Base-by-base conservation (phyloP, 192 early-diverging fungal genomes). In the Cladochytrium replicatum region DNA sequence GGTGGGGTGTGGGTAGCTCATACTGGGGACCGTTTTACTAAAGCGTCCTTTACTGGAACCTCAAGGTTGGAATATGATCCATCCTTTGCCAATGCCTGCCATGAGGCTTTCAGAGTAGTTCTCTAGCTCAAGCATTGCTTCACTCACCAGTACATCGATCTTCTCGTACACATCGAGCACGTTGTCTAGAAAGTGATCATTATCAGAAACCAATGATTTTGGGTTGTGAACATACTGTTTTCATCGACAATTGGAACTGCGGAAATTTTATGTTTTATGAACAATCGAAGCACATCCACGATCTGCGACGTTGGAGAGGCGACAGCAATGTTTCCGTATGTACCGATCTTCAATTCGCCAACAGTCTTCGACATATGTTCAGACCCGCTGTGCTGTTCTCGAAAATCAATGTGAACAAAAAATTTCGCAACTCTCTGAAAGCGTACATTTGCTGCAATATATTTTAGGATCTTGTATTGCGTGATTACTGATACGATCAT, bases 141-240 rank as follows among this genome's bases (percentile, higher is more conserved):
- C 5, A 23, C 67, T 46, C 69, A 95, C 83, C 75, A 97, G 84
- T 11, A 95, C 88, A 76, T 97, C 94, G 13, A 87, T 89, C 41
- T 91, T 90, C 58, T 93, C 94, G 74, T 90, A 97, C 27, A 95
- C 93, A 61, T 97, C 91, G 30, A 95, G 52, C 26, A 97, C 90
- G 9, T 76, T 61, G 30, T 80, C 87, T 79, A 66, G 42, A 39
- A 46, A 43, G 3, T 47, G 8, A 49, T 46, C 8, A 28, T 38
- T n/a, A 30, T 6, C 8, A 30, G 39, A 40, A 37, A 38, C 46
- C 46, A 23, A 54, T 48, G 11, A 34, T 7, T 43, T 4, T 58
- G 29, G n/a, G n/a, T n/a, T 11, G 6, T 50, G 6, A 8, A 29
- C 47, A 30, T 59, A 77, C 81, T 77, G 32, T 83, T 58, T 30